These are phyloP conservation scores for Rosa multiflora DNA, from an alignment of 306 rosid genomes.

Conservation along the genomic window DNA sequence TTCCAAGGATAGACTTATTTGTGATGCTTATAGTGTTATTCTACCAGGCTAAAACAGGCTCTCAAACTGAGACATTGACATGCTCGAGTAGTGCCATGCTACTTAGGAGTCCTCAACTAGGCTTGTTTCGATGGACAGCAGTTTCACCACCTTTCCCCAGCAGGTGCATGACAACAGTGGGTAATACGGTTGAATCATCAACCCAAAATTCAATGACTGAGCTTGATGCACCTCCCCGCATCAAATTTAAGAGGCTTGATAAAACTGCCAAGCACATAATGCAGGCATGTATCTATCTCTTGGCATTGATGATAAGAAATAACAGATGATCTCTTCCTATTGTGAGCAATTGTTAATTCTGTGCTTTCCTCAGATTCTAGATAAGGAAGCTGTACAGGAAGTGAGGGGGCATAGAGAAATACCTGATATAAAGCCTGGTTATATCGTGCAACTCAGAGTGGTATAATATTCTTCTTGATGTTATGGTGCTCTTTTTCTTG, in stretches of 20 bases:
- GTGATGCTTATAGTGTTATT: constrained; percentile 18
- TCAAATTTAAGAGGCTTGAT: constrained; percentile 93
- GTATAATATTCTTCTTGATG: constrained; percentile 38
- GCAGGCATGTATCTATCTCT: constrained; percentile 60
- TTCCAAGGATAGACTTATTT: neutral
- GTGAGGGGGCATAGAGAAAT: constrained; percentile 65
- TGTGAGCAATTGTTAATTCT: constrained; percentile 23
- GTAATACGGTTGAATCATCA: constrained; percentile 37
- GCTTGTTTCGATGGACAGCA: constrained; percentile 22
- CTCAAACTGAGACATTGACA: constrained; percentile 29
- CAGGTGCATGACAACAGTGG: constrained; percentile 51
- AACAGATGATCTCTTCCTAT: neutral
- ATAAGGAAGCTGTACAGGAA: constrained; percentile 83
- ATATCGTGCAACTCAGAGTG: constrained; percentile 97
- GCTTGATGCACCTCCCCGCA: constrained; percentile 53
- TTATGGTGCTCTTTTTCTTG: neutral
- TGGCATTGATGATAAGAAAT: neutral
- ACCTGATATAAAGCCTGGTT: constrained; percentile 88
- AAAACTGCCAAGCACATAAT: constrained; percentile 87
- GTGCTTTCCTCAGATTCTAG: constrained; percentile 64
- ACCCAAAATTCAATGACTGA: constrained; percentile 34
- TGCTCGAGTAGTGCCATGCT: constrained; percentile 25
- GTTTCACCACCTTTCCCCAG: constrained; percentile 28
- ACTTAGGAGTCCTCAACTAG: constrained; percentile 34
- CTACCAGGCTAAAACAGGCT: constrained; percentile 32